Conservation (phyloP, 2,329 filamentous ascomycete genomes). For the Chrysosporium keratinophilum region DNA sequence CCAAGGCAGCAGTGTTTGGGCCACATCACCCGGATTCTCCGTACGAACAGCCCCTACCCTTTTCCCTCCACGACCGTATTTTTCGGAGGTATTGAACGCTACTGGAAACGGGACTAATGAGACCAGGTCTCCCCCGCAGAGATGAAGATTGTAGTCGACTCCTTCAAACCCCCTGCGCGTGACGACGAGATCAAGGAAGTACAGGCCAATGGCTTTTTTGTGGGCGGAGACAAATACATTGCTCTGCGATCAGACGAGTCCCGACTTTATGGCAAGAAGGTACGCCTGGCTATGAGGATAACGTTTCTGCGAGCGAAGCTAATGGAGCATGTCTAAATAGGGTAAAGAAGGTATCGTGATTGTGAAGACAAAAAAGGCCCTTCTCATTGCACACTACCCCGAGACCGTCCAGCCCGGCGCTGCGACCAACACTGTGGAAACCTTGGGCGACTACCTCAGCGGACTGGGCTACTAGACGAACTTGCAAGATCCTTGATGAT, state of each 20-base stretch:
- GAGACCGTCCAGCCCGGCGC: conserved; percentile 63
- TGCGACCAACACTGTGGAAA: conserved; percentile 67
- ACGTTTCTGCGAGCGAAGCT: conserved; percentile 4
- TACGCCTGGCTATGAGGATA: conserved; percentile 31
- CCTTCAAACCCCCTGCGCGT: conserved; percentile 42
- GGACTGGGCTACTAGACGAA: conserved; percentile 58
- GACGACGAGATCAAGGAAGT: conserved; percentile 51
- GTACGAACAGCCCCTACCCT: conserved; percentile 42
- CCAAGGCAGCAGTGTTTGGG: conserved; percentile 74
- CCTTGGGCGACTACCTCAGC: conserved; percentile 78
- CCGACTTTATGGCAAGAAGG: conserved; percentile 78
- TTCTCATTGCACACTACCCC: conserved; percentile 79
- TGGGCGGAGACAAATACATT: conserved; percentile 70
- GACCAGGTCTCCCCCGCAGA: conserved; percentile 44
- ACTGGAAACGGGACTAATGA: not conserved
- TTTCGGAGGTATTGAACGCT: not conserved
- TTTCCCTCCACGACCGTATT: not conserved
- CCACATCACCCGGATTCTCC: conserved; percentile 57
- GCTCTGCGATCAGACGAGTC: conserved; percentile 64
- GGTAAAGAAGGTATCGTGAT: conserved; percentile 72
- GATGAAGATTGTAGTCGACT: conserved; percentile 44
- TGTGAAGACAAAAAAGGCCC: conserved; percentile 77
- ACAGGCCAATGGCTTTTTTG: conserved; percentile 60
- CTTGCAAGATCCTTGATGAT: not conserved
- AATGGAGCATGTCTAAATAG: conserved; percentile 32